Conservation (phyloP, 2,329 filamentous ascomycete species). For the Bisporella sp. region DNA sequence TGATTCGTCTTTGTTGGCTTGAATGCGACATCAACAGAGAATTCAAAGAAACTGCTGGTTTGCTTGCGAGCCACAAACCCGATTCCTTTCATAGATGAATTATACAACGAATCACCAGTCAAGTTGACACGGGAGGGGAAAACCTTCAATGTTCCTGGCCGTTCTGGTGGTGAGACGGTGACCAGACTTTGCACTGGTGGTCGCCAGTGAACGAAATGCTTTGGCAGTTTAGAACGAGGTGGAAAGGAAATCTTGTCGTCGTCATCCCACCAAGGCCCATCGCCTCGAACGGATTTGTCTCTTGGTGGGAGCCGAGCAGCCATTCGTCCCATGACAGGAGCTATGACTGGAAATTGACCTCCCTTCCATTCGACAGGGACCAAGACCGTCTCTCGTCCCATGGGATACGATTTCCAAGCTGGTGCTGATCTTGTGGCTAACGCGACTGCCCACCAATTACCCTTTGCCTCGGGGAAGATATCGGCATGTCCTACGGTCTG, state of each 20-base stretch:
- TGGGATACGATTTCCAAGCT: conserved; percentile 37
- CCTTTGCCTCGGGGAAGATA: conserved; percentile 41
- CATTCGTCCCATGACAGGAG: conserved; percentile 37
- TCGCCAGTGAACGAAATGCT: conserved; percentile 49
- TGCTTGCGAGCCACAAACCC: conserved; percentile 48
- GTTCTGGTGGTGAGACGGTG: conserved; percentile 35
- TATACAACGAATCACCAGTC: conserved; percentile 44
- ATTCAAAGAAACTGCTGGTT: conserved; percentile 47
- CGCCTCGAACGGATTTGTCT: conserved; percentile 29
- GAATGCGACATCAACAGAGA: conserved; percentile 39
- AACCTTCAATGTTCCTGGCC: conserved; percentile 38
- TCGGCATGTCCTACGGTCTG: conserved; percentile 50
- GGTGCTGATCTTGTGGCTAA: conserved; percentile 39
- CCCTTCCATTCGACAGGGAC: conserved; percentile 39
- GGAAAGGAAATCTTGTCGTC: conserved; percentile 39
- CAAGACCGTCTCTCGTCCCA: conserved; percentile 46
- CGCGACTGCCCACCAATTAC: conserved; percentile 44
- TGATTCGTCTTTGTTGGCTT: conserved; percentile 37
- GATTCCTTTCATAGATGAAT: conserved; percentile 36
- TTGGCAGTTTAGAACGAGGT: conserved; percentile 36
- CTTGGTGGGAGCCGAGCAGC: conserved; percentile 31
- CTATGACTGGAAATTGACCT: conserved; percentile 39
- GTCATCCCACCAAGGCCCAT: conserved; percentile 35
- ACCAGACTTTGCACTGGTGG: conserved; percentile 42
- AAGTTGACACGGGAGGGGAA: conserved; percentile 43